Percentiles rank a stretch among this genome's conserved stretches.
These are phyloP conservation scores for Phaeodactylum tricornutum DNA, from an alignment of 108 stramenopile genomes.

Conservation along the genomic window DNA sequence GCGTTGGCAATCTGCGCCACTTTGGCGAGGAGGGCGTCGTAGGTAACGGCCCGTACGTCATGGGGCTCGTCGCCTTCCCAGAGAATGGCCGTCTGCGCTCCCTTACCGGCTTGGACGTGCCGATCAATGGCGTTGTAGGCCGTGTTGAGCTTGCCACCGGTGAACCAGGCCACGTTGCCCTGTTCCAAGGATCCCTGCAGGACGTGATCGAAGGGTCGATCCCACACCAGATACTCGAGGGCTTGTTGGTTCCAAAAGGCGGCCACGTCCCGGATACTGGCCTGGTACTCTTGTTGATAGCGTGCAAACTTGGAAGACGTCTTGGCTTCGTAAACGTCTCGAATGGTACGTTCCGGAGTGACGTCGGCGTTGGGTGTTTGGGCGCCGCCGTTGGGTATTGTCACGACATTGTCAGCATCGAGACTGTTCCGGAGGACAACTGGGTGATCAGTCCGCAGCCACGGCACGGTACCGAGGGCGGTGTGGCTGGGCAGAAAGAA, in stretches of 20 bases:
- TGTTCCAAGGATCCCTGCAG: conserved; percentile 42
- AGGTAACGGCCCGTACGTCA: conserved; percentile 55
- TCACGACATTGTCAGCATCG: too few relatives aligned
- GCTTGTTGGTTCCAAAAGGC: conserved; percentile 56
- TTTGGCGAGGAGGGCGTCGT: conserved; percentile 47
- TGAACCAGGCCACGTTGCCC: conserved; percentile 65
- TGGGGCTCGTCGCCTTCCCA: conserved; percentile 80
- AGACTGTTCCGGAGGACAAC: too few relatives aligned
- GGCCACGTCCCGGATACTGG: conserved; percentile 35
- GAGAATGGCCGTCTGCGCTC: conserved; percentile 49
- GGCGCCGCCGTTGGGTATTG: too few relatives aligned
- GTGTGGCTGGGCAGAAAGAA: too few relatives aligned
- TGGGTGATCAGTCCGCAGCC: too few relatives aligned
- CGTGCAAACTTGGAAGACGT: too few relatives aligned
- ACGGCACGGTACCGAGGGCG: too few relatives aligned
- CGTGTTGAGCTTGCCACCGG: conserved; percentile 70
- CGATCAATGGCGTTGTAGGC: conserved; percentile 83
- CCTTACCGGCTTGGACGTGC: conserved; percentile 34
- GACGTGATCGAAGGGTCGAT: conserved; percentile 37
- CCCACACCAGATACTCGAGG: conserved; percentile 52
- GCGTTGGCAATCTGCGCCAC: conserved; percentile 89
- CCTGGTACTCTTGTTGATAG: conserved; percentile 42
- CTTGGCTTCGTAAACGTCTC: neutral
- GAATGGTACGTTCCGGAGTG: conserved; percentile 1
- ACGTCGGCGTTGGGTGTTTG: too few relatives aligned